Evolutionary conservation across 768 basidiomycete species (phyloP).

Genomic region (Trametes maxima): DNA sequence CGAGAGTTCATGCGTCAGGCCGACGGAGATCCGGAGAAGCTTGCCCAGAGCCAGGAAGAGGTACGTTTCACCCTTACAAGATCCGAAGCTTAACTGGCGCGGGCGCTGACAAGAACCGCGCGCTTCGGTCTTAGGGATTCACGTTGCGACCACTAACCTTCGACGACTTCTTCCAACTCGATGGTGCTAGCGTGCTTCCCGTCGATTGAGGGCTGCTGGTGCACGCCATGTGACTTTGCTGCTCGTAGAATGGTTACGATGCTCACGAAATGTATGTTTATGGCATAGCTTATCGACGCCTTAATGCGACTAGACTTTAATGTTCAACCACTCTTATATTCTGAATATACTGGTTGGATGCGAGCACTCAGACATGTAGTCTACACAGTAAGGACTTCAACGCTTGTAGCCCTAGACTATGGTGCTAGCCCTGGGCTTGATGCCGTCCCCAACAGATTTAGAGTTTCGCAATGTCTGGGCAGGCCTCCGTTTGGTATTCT

Average conservation of each 20-base stretch:
- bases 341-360: conserved; percentile 41
- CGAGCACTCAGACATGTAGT: too few species aligned
- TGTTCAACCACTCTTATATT: too few species aligned
- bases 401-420: too few species aligned
- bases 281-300: conserved; percentile 1
- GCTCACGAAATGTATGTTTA: conserved; percentile 11
- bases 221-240: background rate
- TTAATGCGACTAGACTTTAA: conserved; percentile 8
- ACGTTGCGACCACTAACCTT: conserved; percentile 70
- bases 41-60: conserved; percentile 45
- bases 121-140: conserved; percentile 62
- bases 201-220: conserved; percentile 1
- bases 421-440: too few species aligned
- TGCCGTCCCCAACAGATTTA: too few species aligned
- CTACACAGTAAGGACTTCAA: too few species aligned
- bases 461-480: too few species aligned
- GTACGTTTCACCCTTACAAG: conserved; percentile 36
- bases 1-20: conserved; percentile 75
- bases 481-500: too few species aligned
- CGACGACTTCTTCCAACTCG: conserved; percentile 63
- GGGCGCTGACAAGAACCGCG: background rate
- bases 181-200: conserved; percentile 32
- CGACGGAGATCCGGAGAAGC: conserved; percentile 50
- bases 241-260: conserved; percentile 1
- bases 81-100: background rate